These are phyloP conservation scores for Cardamine chenopodiifolia DNA, from an alignment of 345 rosid species.

Conservation along the genomic window DNA sequence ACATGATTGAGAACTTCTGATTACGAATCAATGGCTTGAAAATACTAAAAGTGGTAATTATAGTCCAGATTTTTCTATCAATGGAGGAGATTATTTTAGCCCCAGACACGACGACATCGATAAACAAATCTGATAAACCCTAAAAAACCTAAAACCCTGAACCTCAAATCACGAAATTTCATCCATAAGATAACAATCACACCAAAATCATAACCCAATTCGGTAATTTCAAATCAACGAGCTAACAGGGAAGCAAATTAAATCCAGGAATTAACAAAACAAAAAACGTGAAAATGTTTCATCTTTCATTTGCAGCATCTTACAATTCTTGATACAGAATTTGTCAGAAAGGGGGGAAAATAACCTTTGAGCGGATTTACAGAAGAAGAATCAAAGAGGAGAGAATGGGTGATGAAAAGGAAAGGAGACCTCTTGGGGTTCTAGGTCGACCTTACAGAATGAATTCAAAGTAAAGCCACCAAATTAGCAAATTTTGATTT, in stretches of 20 bases:
- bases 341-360: background rate
- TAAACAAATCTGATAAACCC: constrained; percentile 14
- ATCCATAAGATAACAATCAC: background rate
- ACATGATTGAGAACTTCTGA: background rate
- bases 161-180: background rate
- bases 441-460: background rate
- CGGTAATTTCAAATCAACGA: constrained; percentile 1
- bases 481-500: background rate
- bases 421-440: constrained; percentile 15
- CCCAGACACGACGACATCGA: background rate
- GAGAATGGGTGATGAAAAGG: constrained; percentile 4
- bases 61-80: background rate
- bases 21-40: constrained; percentile 2
- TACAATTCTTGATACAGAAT: background rate
- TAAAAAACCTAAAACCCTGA: constrained; percentile 22
- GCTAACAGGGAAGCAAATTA: constrained; percentile 8
- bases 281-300: background rate
- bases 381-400: constrained; percentile 12
- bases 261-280: background rate
- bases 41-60: background rate
- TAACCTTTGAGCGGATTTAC: constrained; percentile 18
- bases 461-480: constrained; percentile 30
- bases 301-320: background rate
- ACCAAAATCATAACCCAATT: background rate
- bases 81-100: background rate